Conservation (phyloP, 1,284 basidiomycete species). For the Rhodotorula sp. region DNA sequence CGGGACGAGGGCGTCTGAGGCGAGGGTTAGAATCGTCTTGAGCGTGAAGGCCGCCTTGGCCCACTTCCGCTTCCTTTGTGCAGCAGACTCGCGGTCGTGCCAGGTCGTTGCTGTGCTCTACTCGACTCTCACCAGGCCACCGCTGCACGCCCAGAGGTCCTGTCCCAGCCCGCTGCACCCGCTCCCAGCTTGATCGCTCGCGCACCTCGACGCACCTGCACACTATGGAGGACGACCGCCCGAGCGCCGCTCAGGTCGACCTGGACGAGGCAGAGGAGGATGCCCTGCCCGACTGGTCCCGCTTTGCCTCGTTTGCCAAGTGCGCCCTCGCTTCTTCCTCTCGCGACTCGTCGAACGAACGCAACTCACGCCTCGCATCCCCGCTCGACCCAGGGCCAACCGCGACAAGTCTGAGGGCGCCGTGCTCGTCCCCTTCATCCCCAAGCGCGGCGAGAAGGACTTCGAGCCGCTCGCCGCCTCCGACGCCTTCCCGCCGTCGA, state of each 20-base stretch:
- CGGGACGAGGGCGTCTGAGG: no score
- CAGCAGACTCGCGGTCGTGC: no score
- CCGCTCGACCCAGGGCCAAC: neutral
- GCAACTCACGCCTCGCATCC: neutral
- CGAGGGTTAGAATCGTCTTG: no score
- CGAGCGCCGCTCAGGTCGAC: slow-evolving; percentile 29
- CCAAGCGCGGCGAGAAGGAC: slow-evolving; percentile 92
- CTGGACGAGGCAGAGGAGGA: slow-evolving; percentile 62
- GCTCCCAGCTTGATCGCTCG: neutral
- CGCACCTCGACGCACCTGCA: neutral
- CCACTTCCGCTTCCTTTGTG: no score
- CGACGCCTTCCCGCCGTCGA: slow-evolving; percentile 17
- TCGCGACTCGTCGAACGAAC: neutral
- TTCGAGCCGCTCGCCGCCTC: slow-evolving; percentile 70
- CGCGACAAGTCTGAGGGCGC: slow-evolving; percentile 8
- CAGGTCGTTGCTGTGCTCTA: no score
- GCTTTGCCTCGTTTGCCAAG: slow-evolving; percentile 54
- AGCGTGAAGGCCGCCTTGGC: no score
- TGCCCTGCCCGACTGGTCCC: slow-evolving; percentile 63
- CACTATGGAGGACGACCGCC: slow-evolving; percentile 41
- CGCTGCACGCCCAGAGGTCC: no score
- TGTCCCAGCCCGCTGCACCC: no score
- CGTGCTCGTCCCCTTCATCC: slow-evolving; percentile 61
- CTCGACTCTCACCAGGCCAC: no score
- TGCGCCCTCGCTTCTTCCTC: slow-evolving; percentile 32